Evolutionary conservation across 1,284 basidiomycete genomes (phyloP).

Genomic region (Singerocomus rubriflavus): DNA sequence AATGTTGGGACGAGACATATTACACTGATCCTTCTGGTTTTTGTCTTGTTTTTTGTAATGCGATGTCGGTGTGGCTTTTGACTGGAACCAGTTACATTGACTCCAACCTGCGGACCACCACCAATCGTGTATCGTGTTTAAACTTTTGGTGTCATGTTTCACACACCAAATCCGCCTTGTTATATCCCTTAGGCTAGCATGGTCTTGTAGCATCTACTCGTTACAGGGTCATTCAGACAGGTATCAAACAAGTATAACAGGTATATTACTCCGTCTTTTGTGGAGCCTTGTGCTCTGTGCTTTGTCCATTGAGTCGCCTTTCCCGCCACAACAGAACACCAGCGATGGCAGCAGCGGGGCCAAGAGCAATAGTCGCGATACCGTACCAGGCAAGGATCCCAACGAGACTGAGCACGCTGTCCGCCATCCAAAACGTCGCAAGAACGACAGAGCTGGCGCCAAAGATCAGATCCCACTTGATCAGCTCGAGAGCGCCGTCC

Average conservation of each 20-base stretch:
- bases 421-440: conserved; percentile 44
- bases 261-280: conserved; percentile 4
- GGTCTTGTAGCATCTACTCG: neutral
- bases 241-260: neutral
- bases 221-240: neutral
- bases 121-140: no score
- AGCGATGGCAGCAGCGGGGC: conserved; percentile 43
- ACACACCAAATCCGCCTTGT: no score
- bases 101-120: no score
- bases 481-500: conserved; percentile 34
- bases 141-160: no score
- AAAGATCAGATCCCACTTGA: conserved; percentile 46
- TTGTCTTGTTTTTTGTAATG: conserved; percentile 11
- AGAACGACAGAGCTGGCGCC: conserved; percentile 35
- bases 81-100: no score
- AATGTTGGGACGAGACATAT: conserved; percentile 8
- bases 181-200: no score
- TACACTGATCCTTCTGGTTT: conserved; percentile 1
- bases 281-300: neutral
- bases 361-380: conserved; percentile 35
- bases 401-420: conserved; percentile 11
- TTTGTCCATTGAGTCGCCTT: conserved; percentile 21
- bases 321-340: conserved; percentile 46
- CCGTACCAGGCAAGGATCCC: conserved; percentile 38
- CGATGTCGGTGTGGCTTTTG: neutral